Evolutionary conservation across 1,284 basidiomycete species (phyloP).

Genomic region (Cutaneotrichosporon sp.): DNA sequence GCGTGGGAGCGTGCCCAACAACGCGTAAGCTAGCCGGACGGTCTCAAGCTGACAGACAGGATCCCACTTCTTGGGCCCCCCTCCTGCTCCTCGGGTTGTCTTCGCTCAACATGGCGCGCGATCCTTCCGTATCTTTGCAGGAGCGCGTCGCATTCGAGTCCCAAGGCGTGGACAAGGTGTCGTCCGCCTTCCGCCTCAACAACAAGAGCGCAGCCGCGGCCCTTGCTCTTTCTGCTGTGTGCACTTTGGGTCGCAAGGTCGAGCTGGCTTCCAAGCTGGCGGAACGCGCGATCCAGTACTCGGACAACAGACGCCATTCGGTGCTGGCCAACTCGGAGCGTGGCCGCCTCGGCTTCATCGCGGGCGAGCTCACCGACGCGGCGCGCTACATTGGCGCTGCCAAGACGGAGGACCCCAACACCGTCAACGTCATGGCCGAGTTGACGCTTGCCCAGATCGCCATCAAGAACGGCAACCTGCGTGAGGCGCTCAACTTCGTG

Average conservation of each 20-base stretch:
- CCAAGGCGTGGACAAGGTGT: slow-evolving; percentile 39
- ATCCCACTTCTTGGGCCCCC: slow-evolving; percentile 73
- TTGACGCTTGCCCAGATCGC: slow-evolving; percentile 85
- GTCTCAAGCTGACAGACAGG: slow-evolving; percentile 57
- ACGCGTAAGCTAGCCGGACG: slow-evolving; percentile 61
- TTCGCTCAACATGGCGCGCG: slow-evolving; percentile 74
- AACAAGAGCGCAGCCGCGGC: slow-evolving; percentile 43
- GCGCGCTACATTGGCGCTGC: slow-evolving; percentile 74
- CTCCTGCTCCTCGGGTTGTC: slow-evolving; percentile 79
- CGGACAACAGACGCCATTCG: slow-evolving; percentile 79
- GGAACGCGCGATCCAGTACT: slow-evolving; percentile 87
- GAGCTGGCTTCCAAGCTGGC: slow-evolving; percentile 80
- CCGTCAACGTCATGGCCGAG: slow-evolving; percentile 67
- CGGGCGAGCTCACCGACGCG: slow-evolving; percentile 64
- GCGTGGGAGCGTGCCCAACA: slow-evolving; percentile 86
- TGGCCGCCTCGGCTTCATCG: slow-evolving; percentile 74
- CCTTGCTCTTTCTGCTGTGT: slow-evolving; percentile 38
- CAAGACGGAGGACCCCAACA: slow-evolving; percentile 65
- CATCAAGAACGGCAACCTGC: slow-evolving; percentile 72
- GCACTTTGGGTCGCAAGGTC: slow-evolving; percentile 38
- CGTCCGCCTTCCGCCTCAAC: slow-evolving; percentile 46
- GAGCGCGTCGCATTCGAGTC: slow-evolving; percentile 39
- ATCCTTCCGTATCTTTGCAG: slow-evolving; percentile 57
- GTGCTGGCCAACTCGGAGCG: slow-evolving; percentile 74
- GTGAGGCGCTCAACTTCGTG: slow-evolving; percentile 66